Percentiles rank a stretch among this genome's conserved stretches.
Evolutionary conservation across 1,139 yeast genomes (phyloP).

Genomic region (Suhomyces chickasaworum): DNA sequence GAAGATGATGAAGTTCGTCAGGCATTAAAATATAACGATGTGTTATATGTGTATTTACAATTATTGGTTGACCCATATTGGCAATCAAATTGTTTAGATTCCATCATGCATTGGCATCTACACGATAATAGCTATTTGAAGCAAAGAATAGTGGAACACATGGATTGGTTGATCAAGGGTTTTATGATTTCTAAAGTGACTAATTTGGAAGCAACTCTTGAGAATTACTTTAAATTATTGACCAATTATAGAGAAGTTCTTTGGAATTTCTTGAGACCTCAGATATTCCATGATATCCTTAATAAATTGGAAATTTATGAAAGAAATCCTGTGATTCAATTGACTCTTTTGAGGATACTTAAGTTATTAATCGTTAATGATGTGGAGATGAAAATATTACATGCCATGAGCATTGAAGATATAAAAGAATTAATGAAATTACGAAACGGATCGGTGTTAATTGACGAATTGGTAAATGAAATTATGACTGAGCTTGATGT

Average conservation of each 20-base stretch:
- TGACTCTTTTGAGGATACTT: slow-evolving; percentile 37
- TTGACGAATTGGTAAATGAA: slow-evolving; percentile 39
- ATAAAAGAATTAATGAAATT: slow-evolving; percentile 25
- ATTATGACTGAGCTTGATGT: slow-evolving; percentile 18
- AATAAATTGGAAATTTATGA: slow-evolving; percentile 30
- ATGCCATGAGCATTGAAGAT: slow-evolving; percentile 19
- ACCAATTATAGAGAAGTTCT: slow-evolving; percentile 24
- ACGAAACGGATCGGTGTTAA: slow-evolving; percentile 36
- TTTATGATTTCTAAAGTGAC: slow-evolving; percentile 43
- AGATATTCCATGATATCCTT: slow-evolving; percentile 32
- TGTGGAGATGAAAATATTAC: slow-evolving; percentile 18
- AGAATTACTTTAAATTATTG: slow-evolving; percentile 40
- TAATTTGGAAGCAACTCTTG: slow-evolving; percentile 44
- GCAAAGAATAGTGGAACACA: slow-evolving; percentile 31
- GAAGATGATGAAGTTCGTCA: slow-evolving; percentile 38
- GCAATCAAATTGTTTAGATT: slow-evolving; percentile 70
- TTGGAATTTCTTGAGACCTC: slow-evolving; percentile 28
- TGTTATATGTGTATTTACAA: slow-evolving; percentile 49
- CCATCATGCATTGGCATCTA: slow-evolving; percentile 47
- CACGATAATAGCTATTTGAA: slow-evolving; percentile 29
- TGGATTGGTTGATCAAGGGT: slow-evolving; percentile 40
- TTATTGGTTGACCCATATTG: slow-evolving; percentile 63
- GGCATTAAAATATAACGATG: slow-evolving; percentile 39
- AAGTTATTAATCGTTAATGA: slow-evolving; percentile 24
- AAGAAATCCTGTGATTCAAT: slow-evolving; percentile 42